Conservation (phyloP, 345 rosid genomes). For the Rhizophora apiculata region DNA sequence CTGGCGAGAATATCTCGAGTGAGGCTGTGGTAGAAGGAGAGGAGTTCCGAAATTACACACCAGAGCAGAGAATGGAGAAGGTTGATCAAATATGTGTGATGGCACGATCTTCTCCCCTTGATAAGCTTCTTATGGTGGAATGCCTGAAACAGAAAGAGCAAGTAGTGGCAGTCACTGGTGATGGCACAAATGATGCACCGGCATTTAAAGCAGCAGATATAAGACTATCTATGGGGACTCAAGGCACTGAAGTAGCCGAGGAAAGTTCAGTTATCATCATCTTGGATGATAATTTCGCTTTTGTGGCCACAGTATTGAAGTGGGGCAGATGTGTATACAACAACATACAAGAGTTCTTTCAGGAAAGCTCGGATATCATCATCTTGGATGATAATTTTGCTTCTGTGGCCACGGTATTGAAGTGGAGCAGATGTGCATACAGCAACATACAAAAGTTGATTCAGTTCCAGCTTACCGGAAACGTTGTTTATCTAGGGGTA, state of each 20-base stretch:
- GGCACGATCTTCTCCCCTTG: slow-evolving; percentile 75
- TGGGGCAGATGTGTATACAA: too few relatives aligned
- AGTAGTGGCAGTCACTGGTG: slow-evolving; percentile 76
- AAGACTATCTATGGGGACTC: slow-evolving; percentile 75
- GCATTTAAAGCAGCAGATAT: slow-evolving; percentile 74
- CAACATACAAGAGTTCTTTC: too few relatives aligned
- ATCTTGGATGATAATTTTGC: slow-evolving; percentile 62
- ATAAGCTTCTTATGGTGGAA: slow-evolving; percentile 75
- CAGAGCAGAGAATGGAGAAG: slow-evolving; percentile 39
- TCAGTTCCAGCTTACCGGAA: slow-evolving; percentile 44
- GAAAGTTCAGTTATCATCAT: slow-evolving; percentile 80
- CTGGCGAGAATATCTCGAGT: slow-evolving; percentile 19
- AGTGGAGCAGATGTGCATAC: slow-evolving; percentile 79
- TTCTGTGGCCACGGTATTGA: slow-evolving; percentile 56
- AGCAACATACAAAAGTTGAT: slow-evolving; percentile 74
- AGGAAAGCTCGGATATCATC: too few relatives aligned
- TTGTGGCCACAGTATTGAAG: too few relatives aligned
- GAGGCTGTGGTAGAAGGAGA: slow-evolving; percentile 65
- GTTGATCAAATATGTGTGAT: slow-evolving; percentile 63
- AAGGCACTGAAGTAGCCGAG: slow-evolving; percentile 77
- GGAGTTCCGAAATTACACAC: slow-evolving; percentile 44
- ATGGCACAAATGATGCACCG: slow-evolving; percentile 77
- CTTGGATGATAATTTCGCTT: neutral
- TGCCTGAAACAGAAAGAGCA: slow-evolving; percentile 63
- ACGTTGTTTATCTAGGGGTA: slow-evolving; percentile 51